Evolutionary conservation across 305 asterid genomes (phyloP).

Genomic region (Fraxinus nigra): DNA sequence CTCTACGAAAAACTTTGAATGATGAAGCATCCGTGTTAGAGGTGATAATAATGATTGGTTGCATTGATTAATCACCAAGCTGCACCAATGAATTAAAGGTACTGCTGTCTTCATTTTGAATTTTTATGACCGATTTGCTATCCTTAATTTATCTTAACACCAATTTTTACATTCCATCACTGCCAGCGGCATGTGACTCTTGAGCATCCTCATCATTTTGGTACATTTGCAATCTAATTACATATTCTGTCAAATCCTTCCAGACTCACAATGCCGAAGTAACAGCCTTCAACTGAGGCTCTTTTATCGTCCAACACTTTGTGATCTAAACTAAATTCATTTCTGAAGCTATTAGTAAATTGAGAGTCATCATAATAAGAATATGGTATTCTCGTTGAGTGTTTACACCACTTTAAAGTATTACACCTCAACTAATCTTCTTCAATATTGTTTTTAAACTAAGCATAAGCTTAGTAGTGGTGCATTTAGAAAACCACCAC

Average conservation of each 20-base stretch:
- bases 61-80: background rate
- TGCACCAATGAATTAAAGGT: background rate
- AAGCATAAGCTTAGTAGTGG: background rate
- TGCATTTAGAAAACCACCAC: background rate
- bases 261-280: background rate
- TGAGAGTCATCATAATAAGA: background rate
- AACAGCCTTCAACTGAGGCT: background rate
- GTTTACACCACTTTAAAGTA: background rate
- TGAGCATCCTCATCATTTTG: background rate
- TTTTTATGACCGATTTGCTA: background rate
- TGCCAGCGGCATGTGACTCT: background rate
- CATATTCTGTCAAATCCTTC: background rate
- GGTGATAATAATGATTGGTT: background rate
- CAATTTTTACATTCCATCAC: background rate
- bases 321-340: background rate
- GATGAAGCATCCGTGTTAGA: background rate
- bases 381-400: background rate
- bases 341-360: background rate
- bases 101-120: background rate
- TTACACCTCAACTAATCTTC: background rate
- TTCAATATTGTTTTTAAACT: background rate
- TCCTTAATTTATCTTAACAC: background rate
- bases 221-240: background rate
- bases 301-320: background rate
- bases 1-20: background rate